Conservation (phyloP, 1,139 yeast genomes). For the Lodderomyces beijingensis region DNA sequence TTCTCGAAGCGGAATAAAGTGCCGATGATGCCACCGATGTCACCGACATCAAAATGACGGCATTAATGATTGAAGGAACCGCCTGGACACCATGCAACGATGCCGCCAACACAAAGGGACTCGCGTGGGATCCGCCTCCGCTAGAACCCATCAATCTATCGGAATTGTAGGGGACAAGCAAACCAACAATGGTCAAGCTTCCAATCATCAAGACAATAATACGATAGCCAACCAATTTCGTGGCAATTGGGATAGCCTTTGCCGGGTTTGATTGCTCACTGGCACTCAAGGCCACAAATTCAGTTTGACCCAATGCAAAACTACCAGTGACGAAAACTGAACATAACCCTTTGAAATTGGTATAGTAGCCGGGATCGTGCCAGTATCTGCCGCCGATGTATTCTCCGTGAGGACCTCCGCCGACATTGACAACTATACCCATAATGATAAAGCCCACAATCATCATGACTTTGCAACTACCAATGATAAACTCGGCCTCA, state of each 20-base stretch:
- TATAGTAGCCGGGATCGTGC: constrained; percentile 38
- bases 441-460: constrained; percentile 37
- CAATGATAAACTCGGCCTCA: constrained; percentile 40
- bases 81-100: constrained; percentile 35
- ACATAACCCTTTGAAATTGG: constrained; percentile 38
- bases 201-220: constrained; percentile 38
- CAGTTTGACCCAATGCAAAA: constrained; percentile 38
- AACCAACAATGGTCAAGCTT: constrained; percentile 37
- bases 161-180: constrained; percentile 39
- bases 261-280: constrained; percentile 42
- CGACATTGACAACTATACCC: constrained; percentile 37
- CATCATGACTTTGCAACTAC: constrained; percentile 33
- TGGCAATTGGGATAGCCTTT: constrained; percentile 37
- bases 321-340: constrained; percentile 37
- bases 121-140: constrained; percentile 34
- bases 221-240: constrained; percentile 39
- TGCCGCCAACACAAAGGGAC: constrained; percentile 45
- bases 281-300: constrained; percentile 38
- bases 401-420: constrained; percentile 33
- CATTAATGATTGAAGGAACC: constrained; percentile 39
- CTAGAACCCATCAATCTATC: constrained; percentile 37
- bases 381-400: constrained; percentile 47
- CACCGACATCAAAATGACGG: constrained; percentile 41
- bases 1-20: constrained; percentile 41
- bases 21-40: constrained; percentile 45